Evolutionary conservation across 208 protist species (phyloP).

Genomic region (Leishmania turanica): DNA sequence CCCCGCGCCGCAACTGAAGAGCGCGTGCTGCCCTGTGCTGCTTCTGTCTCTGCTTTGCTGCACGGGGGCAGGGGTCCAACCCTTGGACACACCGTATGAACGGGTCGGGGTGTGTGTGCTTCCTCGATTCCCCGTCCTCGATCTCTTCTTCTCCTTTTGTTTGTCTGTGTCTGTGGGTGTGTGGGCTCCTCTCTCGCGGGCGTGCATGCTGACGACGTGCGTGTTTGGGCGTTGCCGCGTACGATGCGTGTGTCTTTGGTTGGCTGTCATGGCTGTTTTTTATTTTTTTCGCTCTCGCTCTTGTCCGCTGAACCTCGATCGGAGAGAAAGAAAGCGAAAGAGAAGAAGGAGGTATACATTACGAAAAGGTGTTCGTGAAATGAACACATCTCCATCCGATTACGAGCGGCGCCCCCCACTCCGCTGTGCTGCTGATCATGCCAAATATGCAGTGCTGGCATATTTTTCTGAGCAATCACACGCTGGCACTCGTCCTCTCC

Average conservation of each 20-base stretch:
- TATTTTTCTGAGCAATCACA: neutral
- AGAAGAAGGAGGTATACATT: neutral
- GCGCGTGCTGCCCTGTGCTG: neutral
- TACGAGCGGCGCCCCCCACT: neutral
- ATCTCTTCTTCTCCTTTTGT: neutral
- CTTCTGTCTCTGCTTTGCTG: neutral
- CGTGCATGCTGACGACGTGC: neutral
- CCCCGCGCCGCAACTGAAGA: neutral
- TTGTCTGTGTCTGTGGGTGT: neutral
- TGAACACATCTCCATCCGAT: neutral
- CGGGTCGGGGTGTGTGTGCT: neutral
- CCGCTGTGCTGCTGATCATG: constrained; percentile 3
- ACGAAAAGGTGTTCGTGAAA: neutral
- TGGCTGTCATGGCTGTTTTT: neutral
- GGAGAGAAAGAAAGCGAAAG: neutral
- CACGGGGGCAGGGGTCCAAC: neutral
- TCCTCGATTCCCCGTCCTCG: neutral
- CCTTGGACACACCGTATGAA: neutral
- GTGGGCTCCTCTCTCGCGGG: constrained; percentile 7
- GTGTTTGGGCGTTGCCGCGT: neutral
- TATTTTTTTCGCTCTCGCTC: neutral
- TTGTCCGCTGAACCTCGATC: neutral
- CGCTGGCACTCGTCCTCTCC: neutral
- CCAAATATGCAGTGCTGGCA: neutral
- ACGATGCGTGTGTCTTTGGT: neutral